Base-by-base conservation (phyloP, 805 yeast genomes). In the Ogataea henricii region DNA sequence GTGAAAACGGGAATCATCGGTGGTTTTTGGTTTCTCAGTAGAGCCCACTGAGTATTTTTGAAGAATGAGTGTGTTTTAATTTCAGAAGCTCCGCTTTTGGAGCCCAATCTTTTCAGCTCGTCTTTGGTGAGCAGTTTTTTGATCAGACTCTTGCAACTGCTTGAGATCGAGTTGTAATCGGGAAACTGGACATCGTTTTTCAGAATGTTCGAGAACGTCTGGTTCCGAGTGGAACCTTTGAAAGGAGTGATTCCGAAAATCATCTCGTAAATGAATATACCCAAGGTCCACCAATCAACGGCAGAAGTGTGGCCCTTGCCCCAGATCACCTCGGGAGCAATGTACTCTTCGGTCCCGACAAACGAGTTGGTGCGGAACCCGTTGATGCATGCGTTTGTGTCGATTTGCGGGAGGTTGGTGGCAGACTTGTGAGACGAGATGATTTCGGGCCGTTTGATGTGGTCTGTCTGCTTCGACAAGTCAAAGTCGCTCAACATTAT, bases 251-350 rank as follows among this genome's bases (percentile, higher is more conserved):
- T 87, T 1, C 98, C 98, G 66, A 82, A 91, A 18, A 94, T 70
- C 99, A 94, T 94, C 64, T 94, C 99, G 67, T 82, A 95, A 20
- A 90, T 73, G 59, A 94, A 76, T 17, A 94, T 90, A 3, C 99
- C 99, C 55, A 94, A 72, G 0, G 99, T 94, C 99, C 99, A 94
- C 99, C 99, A 94, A 67, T 94, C 99, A 14, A 94, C 99, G 0
- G 98, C 97, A 6, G 92, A 85, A 1, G 98, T 92, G 60, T 94
- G 99, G 1, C 99, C 99, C 58, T 91, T 88, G 1, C 98, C 98
- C 65, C 94, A 75, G 46, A 94, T 94, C 4, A 94, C 99, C 62
- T 94, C 99, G 0, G 99, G 99, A 0, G 99, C 98, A 60, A 94
- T 90, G 66, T 94, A 94, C 64, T 94, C 99, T 64, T 94, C 99